Conservation (phyloP, 2,329 filamentous ascomycete genomes). For the Periglandula ipomoeae region DNA sequence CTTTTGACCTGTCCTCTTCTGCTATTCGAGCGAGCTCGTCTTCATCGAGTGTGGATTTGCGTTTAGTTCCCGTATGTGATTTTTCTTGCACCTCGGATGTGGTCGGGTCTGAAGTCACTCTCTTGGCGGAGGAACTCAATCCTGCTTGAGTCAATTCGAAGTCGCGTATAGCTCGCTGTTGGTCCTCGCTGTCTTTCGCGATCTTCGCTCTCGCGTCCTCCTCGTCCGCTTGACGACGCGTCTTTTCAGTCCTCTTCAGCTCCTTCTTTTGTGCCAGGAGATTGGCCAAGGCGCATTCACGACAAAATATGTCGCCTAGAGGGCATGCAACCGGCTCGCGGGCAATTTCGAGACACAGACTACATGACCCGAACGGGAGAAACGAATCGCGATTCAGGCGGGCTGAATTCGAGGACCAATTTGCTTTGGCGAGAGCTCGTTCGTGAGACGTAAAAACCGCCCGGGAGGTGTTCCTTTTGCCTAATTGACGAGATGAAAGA, state of each 20-base stretch:
- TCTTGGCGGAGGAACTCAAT: constrained; percentile 33
- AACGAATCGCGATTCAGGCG: constrained; percentile 85
- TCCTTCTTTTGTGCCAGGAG: constrained; percentile 88
- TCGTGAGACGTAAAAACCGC: constrained; percentile 93
- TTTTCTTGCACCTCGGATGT: neutral
- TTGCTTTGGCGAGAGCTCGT: constrained; percentile 67
- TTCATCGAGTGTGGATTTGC: constrained; percentile 68
- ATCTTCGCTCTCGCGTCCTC: constrained; percentile 53
- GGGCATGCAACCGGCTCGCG: constrained; percentile 75
- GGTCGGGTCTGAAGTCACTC: constrained; percentile 18
- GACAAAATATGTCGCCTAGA: constrained; percentile 85
- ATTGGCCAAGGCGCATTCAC: constrained; percentile 86
- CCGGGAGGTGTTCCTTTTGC: constrained; percentile 83
- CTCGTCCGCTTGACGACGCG: constrained; percentile 49
- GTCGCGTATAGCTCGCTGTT: constrained; percentile 61
- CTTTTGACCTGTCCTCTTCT: constrained; percentile 58
- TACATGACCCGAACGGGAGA: constrained; percentile 81
- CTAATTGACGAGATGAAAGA: too few relatives aligned
- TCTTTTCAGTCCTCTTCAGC: constrained; percentile 69
- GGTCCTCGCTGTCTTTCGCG: constrained; percentile 59
- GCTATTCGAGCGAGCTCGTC: constrained; percentile 65
- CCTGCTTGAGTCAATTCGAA: constrained; percentile 83
- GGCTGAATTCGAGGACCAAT: constrained; percentile 76
- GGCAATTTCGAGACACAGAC: constrained; percentile 74
- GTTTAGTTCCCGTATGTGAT: constrained; percentile 37